Conservation (phyloP, 2,329 filamentous ascomycete genomes). For the Cladosporium sp. region DNA sequence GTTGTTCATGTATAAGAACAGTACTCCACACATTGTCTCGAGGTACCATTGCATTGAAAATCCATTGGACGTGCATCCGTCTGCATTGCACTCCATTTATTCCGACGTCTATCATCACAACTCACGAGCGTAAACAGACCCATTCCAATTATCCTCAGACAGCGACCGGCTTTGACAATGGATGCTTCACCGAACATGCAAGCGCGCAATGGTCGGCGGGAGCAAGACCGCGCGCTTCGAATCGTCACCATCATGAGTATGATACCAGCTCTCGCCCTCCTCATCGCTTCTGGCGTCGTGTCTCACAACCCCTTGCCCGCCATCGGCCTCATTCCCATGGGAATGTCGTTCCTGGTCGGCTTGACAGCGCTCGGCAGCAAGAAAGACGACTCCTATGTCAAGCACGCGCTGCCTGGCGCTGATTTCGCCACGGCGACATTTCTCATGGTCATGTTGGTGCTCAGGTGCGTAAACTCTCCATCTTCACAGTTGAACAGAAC, state of each 20-base stretch:
- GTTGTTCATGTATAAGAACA: background rate
- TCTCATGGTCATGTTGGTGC: constrained; percentile 4
- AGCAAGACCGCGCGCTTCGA: constrained; percentile 22
- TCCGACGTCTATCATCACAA: background rate
- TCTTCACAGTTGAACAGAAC: too few relatives aligned
- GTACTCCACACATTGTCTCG: background rate
- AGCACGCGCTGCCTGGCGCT: background rate
- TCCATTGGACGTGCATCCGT: background rate
- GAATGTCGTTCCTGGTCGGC: constrained; percentile 19
- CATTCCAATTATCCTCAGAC: background rate
- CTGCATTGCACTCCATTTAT: background rate
- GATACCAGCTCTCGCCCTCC: constrained; percentile 24
- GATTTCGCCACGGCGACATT: background rate
- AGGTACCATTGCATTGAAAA: background rate
- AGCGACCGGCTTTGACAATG: background rate
- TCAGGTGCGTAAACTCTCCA: background rate
- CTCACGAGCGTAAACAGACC: background rate
- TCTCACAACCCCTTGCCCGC: constrained; percentile 14
- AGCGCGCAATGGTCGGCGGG: background rate
- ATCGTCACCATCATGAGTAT: constrained; percentile 21
- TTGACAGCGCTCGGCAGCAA: constrained; percentile 19
- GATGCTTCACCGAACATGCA: background rate
- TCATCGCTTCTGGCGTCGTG: constrained; percentile 24
- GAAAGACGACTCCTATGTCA: background rate
- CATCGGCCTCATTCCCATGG: constrained; percentile 26